Evolutionary conservation across 192 early-diverging fungal species (phyloP).

Genomic region (Coemansia erecta): DNA sequence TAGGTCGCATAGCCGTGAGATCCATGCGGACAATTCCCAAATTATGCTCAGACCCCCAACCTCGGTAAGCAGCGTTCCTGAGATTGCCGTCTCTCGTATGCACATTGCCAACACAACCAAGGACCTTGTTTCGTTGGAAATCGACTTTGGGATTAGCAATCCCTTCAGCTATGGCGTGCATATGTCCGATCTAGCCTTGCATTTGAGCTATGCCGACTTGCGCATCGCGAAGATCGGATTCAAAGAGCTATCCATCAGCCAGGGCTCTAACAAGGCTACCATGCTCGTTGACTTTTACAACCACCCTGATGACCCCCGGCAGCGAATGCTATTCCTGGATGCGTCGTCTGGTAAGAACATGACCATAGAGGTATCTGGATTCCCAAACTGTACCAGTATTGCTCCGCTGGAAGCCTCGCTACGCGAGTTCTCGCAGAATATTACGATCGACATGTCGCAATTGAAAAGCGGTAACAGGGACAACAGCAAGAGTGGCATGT

Average conservation of each 20-base stretch:
- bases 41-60: background rate
- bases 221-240: constrained; percentile 35
- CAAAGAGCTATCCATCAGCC: constrained; percentile 16
- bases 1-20: background rate
- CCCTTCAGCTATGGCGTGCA: constrained; percentile 42
- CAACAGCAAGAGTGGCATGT: background rate
- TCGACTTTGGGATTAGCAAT: constrained; percentile 27
- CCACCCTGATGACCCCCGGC: constrained; percentile 35
- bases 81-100: constrained; percentile 18
- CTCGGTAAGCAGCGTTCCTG: background rate
- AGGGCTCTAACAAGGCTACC: constrained; percentile 21
- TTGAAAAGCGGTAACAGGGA: constrained; percentile 7
- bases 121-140: constrained; percentile 15
- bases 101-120: constrained; percentile 34
- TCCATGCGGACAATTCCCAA: background rate
- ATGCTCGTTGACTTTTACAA: constrained; percentile 33
- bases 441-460: constrained; percentile 25
- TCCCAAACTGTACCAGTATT: constrained; percentile 41
- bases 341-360: constrained; percentile 26
- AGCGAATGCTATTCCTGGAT: constrained; percentile 36
- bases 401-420: constrained; percentile 35
- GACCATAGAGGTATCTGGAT: constrained; percentile 29
- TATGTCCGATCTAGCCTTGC: constrained; percentile 31
- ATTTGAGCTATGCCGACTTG: constrained; percentile 25
- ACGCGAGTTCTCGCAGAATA: constrained; percentile 23